Base-by-base conservation (phyloP, 352 stramenopile genomes). In the Peronospora farinosa region DNA sequence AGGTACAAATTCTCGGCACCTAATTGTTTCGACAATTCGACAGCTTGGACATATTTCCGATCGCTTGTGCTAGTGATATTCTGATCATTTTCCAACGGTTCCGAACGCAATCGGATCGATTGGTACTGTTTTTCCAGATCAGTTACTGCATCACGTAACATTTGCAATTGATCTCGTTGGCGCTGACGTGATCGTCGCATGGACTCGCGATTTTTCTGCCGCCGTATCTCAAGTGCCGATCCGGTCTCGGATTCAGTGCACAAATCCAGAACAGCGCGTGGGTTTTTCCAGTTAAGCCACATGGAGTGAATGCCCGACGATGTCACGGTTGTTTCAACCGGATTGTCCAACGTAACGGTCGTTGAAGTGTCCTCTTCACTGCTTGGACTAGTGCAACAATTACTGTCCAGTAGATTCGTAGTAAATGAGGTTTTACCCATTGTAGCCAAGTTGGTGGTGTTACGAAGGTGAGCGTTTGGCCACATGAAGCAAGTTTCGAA, bases 141-240 rank as follows among this genome's bases (percentile, higher is more conserved):
- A 12, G 41, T 46, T 23, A 80, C 67, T 1, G 57, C 71, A 43
- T 68, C 54, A 2, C 58, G 62, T 35, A 83, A 63, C 5, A 59
- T 33, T 31, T 80, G 59, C 36, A 83, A 41, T 36, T 78, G 59
- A 41, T 79, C 67, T 9, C 67, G 52, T 57, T 78, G 57, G 0
- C 72, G 72, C 45, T 83, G 72, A 1, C 72, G 60, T 12, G 72
- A 74, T 35, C 72, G 66, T 17, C 67, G 66, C 72, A 83, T 83
- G 49, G 69, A 80, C 48, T 79, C 72, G 38, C 72, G 69, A 47
- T 83, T 83, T 54, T 78, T 77, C 37, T 69, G 58, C 0, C 72
- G 57, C 0, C 72, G 69, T 32, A 65, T 60, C 21, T 74, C 67
- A 10, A 83, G 49, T 10, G 61, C 61, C 8, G 57, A 57, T 2